phyloP scores from a whole-genome alignment of 352 stramenopile species.

The Pythium plurisporium region DNA sequence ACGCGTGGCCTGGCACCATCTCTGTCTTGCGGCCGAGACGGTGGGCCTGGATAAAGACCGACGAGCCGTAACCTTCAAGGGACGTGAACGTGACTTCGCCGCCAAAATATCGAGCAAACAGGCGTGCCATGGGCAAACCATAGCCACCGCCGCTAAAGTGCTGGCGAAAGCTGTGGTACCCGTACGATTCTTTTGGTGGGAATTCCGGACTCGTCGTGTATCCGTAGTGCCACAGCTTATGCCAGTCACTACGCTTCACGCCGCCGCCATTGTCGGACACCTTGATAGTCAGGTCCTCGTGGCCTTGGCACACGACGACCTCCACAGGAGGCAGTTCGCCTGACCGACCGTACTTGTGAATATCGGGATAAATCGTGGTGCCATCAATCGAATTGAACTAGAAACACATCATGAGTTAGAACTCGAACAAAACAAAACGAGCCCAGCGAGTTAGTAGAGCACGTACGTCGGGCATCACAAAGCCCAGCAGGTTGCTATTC shows the following conservation, averaged over 20 bases:
- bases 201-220: slow-evolving; percentile 95
- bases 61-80: slow-evolving; percentile 97
- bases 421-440: background rate
- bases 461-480: slow-evolving; percentile 61
- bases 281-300: slow-evolving; percentile 96
- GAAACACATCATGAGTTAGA: background rate
- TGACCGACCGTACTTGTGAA: slow-evolving; percentile 56
- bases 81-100: slow-evolving; percentile 98
- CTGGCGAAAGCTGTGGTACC: slow-evolving; percentile 71
- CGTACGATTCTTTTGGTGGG: slow-evolving; percentile 49
- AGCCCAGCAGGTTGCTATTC: slow-evolving; percentile 58
- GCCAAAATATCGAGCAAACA: slow-evolving; percentile 98
- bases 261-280: slow-evolving; percentile 97
- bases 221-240: slow-evolving; percentile 97
- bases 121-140: slow-evolving; percentile 87
- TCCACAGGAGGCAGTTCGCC: slow-evolving; percentile 89
- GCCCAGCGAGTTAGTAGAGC: background rate
- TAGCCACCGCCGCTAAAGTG: slow-evolving; percentile 95
- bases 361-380: slow-evolving; percentile 74
- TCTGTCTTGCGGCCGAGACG: slow-evolving; percentile 71
- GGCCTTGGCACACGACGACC: slow-evolving; percentile 97
- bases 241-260: slow-evolving; percentile 95
- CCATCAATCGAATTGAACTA: slow-evolving; percentile 21
- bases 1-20: slow-evolving; percentile 61
- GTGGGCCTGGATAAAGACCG: slow-evolving; percentile 84